Evolutionary conservation across 164 flowering plant genomes (phyloP).

Genomic region (Paratinospora sagittata): DNA sequence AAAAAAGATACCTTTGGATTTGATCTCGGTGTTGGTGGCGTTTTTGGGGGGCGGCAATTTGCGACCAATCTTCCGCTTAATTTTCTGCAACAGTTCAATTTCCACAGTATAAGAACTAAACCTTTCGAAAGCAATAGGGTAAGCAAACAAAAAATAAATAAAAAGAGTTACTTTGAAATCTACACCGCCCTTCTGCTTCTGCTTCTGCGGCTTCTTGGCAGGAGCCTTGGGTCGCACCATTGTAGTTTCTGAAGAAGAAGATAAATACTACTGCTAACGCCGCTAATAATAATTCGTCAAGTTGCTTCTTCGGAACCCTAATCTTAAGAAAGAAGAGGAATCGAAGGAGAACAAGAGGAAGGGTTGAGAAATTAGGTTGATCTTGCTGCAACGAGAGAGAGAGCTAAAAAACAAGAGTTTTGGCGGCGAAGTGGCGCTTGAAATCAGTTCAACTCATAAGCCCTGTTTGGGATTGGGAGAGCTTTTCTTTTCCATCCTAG

Average conservation of each 20-base stretch:
- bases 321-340: no score
- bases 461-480: no score
- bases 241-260: not conserved
- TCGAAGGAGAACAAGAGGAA: no score
- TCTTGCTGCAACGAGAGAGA: no score
- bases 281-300: no score
- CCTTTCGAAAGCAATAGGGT: not conserved
- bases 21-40: conserved; percentile 73
- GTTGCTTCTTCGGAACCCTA: no score
- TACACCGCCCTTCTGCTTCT: conserved; percentile 37
- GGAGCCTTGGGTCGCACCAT: conserved; percentile 20
- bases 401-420: no score
- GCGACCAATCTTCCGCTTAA: conserved; percentile 80
- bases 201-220: conserved; percentile 42
- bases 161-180: conserved; percentile 61
- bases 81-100: conserved; percentile 46
- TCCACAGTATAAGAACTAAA: not conserved
- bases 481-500: no score
- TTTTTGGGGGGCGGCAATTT: conserved; percentile 87
- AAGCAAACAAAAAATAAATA: not conserved
- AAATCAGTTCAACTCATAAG: no score
- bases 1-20: conserved; percentile 55
- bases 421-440: no score
- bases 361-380: no score
- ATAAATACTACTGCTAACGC: not conserved